These are phyloP conservation scores for Mycena belliarum DNA, from an alignment of 768 basidiomycete species.

Conservation along the genomic window DNA sequence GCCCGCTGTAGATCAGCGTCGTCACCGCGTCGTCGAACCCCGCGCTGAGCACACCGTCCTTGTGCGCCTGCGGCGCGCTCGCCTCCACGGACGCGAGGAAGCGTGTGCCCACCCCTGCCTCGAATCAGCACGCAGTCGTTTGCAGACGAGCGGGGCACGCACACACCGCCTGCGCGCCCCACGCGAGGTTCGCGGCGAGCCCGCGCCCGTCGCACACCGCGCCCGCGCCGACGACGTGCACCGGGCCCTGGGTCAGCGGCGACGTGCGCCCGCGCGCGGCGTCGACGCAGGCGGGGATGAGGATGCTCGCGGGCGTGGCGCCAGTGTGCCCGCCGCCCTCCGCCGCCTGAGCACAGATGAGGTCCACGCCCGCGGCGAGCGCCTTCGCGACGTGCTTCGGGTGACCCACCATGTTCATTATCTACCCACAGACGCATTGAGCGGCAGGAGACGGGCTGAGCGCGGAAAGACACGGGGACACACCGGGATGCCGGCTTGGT, in stretches of 20 bases:
- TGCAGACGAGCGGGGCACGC: conserved; percentile 35
- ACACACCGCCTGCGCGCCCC: conserved; percentile 89
- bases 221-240: conserved; percentile 90
- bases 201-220: conserved; percentile 89
- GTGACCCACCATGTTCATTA: conserved; percentile 81
- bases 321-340: conserved; percentile 93
- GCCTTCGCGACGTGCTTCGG: conserved; percentile 86
- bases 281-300: conserved; percentile 91
- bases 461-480: neutral
- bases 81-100: conserved; percentile 86
- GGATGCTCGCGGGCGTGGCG: conserved; percentile 76
- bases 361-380: conserved; percentile 81
- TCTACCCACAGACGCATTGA: conserved; percentile 35
- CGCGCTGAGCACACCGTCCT: conserved; percentile 70
- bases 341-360: conserved; percentile 93
- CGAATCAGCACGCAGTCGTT: neutral
- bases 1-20: conserved; percentile 88
- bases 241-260: conserved; percentile 77
- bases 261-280: conserved; percentile 74
- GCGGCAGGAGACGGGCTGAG: neutral
- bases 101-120: conserved; percentile 76
- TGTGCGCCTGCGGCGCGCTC: conserved; percentile 80
- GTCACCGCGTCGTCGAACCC: conserved; percentile 77
- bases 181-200: conserved; percentile 83
- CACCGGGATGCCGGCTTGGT: conserved; percentile 74